A percentile compares a stretch with the other conserved stretches of the same genome.
These are phyloP conservation scores for Bruguiera sexangula DNA, from an alignment of 345 rosid species.

Conservation along the genomic window DNA sequence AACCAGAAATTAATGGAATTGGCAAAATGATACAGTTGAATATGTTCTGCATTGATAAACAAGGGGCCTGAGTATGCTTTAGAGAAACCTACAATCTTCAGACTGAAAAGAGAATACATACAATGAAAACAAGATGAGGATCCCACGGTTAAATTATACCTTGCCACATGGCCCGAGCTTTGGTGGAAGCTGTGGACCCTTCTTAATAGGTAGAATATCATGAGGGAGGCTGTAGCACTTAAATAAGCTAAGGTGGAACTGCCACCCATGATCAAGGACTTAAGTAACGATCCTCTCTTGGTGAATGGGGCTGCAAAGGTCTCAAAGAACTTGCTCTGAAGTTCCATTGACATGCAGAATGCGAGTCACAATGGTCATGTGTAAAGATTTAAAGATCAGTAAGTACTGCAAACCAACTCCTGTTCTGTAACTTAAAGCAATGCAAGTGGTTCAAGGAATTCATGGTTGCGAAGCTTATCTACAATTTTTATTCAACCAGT, in stretches of 20 bases:
- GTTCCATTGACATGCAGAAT: conserved; percentile 9
- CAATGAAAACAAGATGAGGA: conserved; percentile 13
- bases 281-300: conserved; percentile 89
- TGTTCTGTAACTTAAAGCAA: no score
- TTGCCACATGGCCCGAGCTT: conserved; percentile 92
- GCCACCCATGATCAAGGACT: conserved; percentile 86
- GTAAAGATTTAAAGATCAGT: neutral
- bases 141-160: conserved; percentile 39
- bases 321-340: conserved; percentile 98
- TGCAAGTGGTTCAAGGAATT: no score
- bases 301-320: conserved; percentile 90
- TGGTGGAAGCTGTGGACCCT: conserved; percentile 90
- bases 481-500: no score
- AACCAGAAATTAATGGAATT: neutral
- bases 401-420: neutral
- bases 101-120: conserved; percentile 26
- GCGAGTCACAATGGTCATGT: neutral
- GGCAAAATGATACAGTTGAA: neutral
- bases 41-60: conserved; percentile 13
- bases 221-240: conserved; percentile 60
- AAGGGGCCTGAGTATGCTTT: conserved; percentile 9
- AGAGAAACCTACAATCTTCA: conserved; percentile 19
- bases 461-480: no score
- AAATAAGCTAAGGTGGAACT: conserved; percentile 68
- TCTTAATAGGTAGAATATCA: conserved; percentile 79